Evolutionary conservation across 2,329 filamentous ascomycete species (phyloP).

Genomic region (Didymosphaeria variabile): DNA sequence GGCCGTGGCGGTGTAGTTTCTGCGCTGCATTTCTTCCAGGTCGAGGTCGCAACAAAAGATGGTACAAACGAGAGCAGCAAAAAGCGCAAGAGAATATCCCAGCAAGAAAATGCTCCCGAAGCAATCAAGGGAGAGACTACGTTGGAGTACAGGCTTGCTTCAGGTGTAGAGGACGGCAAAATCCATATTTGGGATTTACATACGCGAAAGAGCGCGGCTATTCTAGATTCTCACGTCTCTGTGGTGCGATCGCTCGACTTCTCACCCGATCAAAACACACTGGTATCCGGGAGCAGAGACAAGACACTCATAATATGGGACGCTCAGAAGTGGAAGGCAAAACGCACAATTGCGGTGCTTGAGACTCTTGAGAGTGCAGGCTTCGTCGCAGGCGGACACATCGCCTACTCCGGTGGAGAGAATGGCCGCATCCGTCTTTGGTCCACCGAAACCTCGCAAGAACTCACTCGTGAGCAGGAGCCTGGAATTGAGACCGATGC

Average conservation of each 20-base stretch:
- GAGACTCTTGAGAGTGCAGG: constrained; percentile 87
- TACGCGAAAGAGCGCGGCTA: constrained; percentile 78
- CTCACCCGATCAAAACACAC: constrained; percentile 74
- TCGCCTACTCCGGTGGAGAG: constrained; percentile 86
- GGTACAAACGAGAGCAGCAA: constrained; percentile 49
- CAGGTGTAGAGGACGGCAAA: constrained; percentile 93
- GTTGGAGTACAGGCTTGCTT: constrained; percentile 80
- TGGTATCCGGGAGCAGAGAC: constrained; percentile 88
- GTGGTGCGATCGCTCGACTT: constrained; percentile 90
- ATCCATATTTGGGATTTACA: constrained; percentile 91
- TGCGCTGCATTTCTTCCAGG: constrained; percentile 89
- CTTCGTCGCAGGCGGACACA: constrained; percentile 74
- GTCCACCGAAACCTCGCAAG: constrained; percentile 78
- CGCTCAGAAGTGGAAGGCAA: constrained; percentile 81
- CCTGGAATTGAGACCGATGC: constrained; percentile 67
- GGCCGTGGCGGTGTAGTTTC: constrained; percentile 92
- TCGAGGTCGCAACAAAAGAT: constrained; percentile 62
- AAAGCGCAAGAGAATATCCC: constrained; percentile 55
- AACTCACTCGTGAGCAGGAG: constrained; percentile 79
- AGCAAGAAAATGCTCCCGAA: constrained; percentile 53
- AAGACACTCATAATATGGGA: constrained; percentile 96
- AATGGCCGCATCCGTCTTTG: constrained; percentile 85
- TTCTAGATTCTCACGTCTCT: constrained; percentile 91
- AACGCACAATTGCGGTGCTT: constrained; percentile 81
- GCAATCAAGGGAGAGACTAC: constrained; percentile 57